Conservation (phyloP, 163 green algal species). For the Chlamydomonas reinhardtii region DNA sequence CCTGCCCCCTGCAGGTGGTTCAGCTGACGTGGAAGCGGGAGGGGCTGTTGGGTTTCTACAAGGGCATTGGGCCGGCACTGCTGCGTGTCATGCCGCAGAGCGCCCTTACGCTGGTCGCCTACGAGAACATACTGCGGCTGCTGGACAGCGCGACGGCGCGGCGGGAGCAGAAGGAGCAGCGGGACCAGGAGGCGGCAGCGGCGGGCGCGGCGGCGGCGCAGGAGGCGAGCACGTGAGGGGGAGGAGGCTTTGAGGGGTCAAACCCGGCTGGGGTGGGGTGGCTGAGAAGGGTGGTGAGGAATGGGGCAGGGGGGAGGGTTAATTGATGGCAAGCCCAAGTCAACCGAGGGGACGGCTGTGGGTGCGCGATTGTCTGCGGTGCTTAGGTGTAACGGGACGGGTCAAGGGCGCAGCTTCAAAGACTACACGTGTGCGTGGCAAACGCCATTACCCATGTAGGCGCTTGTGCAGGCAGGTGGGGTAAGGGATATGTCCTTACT, state of each 20-base stretch:
- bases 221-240: background rate
- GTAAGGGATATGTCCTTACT: no score
- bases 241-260: background rate
- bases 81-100: slow-evolving; percentile 92
- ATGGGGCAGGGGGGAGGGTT: background rate
- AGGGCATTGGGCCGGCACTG: slow-evolving; percentile 90
- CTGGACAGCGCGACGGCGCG: slow-evolving; percentile 41
- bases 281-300: background rate
- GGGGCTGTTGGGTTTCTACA: slow-evolving; percentile 90
- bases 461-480: no score
- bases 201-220: background rate
- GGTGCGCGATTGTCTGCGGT: no score
- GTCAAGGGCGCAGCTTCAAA: no score
- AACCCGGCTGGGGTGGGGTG: no score
- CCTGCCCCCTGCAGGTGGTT: slow-evolving; percentile 51
- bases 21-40: slow-evolving; percentile 77
- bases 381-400: no score
- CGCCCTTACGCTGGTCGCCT: slow-evolving; percentile 94
- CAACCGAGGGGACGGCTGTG: no score
- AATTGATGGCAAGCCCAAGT: no score
- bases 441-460: no score
- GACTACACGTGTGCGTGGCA: no score
- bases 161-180: background rate
- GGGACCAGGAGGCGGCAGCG: background rate
- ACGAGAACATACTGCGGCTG: slow-evolving; percentile 85